These are phyloP conservation scores for Cladosporium oxysporum DNA, from an alignment of 2,329 filamentous ascomycete species.

Conservation along the genomic window DNA sequence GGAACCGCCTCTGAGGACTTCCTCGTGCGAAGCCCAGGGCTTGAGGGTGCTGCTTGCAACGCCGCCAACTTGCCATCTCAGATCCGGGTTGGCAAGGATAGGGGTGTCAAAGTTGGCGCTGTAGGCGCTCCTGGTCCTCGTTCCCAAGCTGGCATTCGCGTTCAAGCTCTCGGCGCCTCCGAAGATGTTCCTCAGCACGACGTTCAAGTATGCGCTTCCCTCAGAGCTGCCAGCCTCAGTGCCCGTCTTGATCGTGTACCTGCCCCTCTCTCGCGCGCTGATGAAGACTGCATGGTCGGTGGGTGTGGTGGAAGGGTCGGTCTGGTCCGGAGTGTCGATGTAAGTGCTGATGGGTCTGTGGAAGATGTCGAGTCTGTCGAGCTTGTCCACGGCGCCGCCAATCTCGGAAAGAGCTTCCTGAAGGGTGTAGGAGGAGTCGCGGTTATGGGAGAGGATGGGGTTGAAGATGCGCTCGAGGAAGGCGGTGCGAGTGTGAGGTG, in stretches of 20 bases:
- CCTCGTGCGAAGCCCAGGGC: conserved; percentile 91
- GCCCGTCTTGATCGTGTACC: conserved; percentile 86
- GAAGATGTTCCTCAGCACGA: conserved; percentile 87
- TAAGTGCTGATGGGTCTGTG: conserved; percentile 79
- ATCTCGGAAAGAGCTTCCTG: conserved; percentile 75
- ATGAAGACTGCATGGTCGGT: conserved; percentile 82
- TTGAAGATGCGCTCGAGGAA: conserved; percentile 83
- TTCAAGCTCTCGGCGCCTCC: conserved; percentile 90
- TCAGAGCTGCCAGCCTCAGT: conserved; percentile 93
- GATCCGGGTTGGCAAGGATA: conserved; percentile 78
- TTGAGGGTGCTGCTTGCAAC: conserved; percentile 84
- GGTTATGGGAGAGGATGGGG: conserved; percentile 70
- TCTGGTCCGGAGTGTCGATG: conserved; percentile 72
- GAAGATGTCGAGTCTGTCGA: conserved; percentile 84
- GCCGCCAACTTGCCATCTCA: conserved; percentile 75
- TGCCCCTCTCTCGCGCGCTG: conserved; percentile 74
- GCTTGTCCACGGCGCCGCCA: conserved; percentile 68
- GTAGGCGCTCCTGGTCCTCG: conserved; percentile 87
- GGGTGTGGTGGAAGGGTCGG: conserved; percentile 67
- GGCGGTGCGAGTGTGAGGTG: conserved; percentile 74
- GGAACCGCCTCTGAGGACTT: conserved; percentile 76
- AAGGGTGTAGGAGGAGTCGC: conserved; percentile 65
- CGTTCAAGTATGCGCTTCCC: conserved; percentile 87
- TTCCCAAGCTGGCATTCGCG: conserved; percentile 84
- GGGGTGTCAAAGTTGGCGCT: conserved; percentile 83